Percentiles rank a stretch among this genome's conserved stretches.
Conservation (phyloP, 2,329 filamentous ascomycete genomes). For the Trichoderma harzianum region DNA sequence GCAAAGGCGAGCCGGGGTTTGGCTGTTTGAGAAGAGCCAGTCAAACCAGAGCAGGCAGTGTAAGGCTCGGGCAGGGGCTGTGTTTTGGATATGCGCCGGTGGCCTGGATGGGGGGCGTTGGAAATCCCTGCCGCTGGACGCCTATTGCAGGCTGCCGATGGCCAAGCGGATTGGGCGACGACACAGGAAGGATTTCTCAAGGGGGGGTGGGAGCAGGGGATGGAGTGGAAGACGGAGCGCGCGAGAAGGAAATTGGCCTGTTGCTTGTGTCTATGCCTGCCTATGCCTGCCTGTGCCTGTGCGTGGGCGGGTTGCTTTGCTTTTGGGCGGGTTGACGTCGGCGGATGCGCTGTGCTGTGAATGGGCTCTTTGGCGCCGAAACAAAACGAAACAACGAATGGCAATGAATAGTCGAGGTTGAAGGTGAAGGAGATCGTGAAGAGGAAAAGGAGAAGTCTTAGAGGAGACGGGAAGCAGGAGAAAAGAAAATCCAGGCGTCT, state of each 20-base stretch:
- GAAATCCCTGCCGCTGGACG: conserved; percentile 19
- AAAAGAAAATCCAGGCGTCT: background rate
- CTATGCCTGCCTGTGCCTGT: background rate
- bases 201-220: conserved; percentile 17
- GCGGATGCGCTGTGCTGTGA: conserved; percentile 1
- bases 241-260: conserved; percentile 13
- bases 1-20: conserved; percentile 23
- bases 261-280: background rate
- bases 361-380: conserved; percentile 10
- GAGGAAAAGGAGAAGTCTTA: background rate
- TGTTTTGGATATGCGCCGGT: conserved; percentile 26
- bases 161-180: conserved; percentile 14
- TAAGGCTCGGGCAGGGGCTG: conserved; percentile 20
- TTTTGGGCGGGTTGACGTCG: background rate
- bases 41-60: conserved; percentile 14
- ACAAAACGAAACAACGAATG: background rate
- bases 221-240: conserved; percentile 16
- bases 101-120: conserved; percentile 23
- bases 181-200: conserved; percentile 13
- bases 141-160: conserved; percentile 12
- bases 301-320: background rate
- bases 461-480: background rate
- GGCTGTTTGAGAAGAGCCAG: conserved; percentile 18
- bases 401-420: background rate
- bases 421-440: background rate